Base-by-base conservation (phyloP, 371 early-diverging fungal species). In the Parasitella parasitica region DNA sequence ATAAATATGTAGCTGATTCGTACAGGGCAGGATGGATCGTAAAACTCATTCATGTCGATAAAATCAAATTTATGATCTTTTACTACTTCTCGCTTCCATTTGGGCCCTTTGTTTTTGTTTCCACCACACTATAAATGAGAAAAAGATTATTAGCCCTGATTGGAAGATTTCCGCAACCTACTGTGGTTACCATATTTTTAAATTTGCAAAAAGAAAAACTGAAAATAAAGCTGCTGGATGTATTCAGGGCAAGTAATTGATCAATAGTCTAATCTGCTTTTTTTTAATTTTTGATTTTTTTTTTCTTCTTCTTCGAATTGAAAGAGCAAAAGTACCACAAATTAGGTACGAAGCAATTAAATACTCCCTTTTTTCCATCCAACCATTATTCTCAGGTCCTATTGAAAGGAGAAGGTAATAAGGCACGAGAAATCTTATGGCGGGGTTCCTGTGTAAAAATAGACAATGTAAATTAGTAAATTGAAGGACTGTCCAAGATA, bases 11-110 rank as follows among this genome's bases (percentile, higher is more conserved):
- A 94, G 9, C 70, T 63, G 16, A 86, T 39, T 56, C 79, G 70
- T n/a, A 75, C 68, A 35, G 66, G 36, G 57, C 70, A 82, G 20
- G 80, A 78, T 28, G 70, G 58, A 64, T 88, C 86, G 39, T 83
- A 64, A 75, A 92, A 94, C 64, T 93, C 94, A 8, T 91, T 85
- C 16, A 94, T 85, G 64, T 95, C 91, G 57, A 95, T 82, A 78
- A 85, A 91, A 70, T 94, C 94, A 72, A 95, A 95, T 72, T 92
- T 93, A 82, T 95, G 94, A 78, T 93, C 94, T 66, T 83, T 84
- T 48, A 92, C 86, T 51, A 84, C 76, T 78, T 93, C 94, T 59
- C 90, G 83, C 76, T 93, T 90, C 94, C 94, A 93, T 53, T 82
- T 76, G 12, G 85, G 82, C 12, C 81, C 80, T 58, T 39, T 43